Conservation (phyloP, 2,329 filamentous ascomycete genomes). For the Cordyceps tenuipes region DNA sequence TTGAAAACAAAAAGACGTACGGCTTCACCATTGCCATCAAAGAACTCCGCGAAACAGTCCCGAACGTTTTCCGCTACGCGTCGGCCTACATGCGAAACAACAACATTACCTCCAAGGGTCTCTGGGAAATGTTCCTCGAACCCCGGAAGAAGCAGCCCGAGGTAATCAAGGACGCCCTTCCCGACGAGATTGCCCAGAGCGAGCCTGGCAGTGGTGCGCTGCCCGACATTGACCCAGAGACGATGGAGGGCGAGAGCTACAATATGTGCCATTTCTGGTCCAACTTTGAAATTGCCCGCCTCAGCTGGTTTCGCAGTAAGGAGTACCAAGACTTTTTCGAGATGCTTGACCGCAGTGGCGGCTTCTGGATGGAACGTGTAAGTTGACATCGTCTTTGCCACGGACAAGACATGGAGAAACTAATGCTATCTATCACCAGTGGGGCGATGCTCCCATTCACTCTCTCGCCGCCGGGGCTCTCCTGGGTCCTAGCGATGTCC, state of each 20-base stretch:
- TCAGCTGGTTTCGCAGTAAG: slow-evolving; percentile 95
- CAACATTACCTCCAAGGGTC: slow-evolving; percentile 79
- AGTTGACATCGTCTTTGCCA: slow-evolving; percentile 18
- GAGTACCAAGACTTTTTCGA: slow-evolving; percentile 97
- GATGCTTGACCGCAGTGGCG: slow-evolving; percentile 96
- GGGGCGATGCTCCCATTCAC: slow-evolving; percentile 97
- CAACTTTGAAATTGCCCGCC: slow-evolving; percentile 94
- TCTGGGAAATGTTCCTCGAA: slow-evolving; percentile 99
- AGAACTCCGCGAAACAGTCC: slow-evolving; percentile 92
- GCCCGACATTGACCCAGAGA: slow-evolving; percentile 79
- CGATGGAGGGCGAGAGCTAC: slow-evolving; percentile 96
- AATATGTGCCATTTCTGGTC: slow-evolving; percentile 99
- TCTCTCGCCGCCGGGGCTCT: slow-evolving; percentile 90
- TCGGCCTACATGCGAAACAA: slow-evolving; percentile 92
- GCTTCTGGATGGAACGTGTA: slow-evolving; percentile 99
- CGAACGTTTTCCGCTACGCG: slow-evolving; percentile 98
- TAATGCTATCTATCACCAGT: slow-evolving; percentile 45
- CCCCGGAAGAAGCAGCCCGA: slow-evolving; percentile 56
- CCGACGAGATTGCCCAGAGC: slow-evolving; percentile 71
- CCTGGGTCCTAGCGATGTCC: slow-evolving; percentile 72
- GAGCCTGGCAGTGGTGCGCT: slow-evolving; percentile 63
- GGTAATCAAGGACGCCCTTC: slow-evolving; percentile 55
- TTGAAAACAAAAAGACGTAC: slow-evolving; percentile 90
- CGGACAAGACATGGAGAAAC: neutral
- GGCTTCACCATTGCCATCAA: slow-evolving; percentile 99